Evolutionary conservation across 108 stramenopile genomes (phyloP).

Genomic region (Aurantiochytrium sp.): DNA sequence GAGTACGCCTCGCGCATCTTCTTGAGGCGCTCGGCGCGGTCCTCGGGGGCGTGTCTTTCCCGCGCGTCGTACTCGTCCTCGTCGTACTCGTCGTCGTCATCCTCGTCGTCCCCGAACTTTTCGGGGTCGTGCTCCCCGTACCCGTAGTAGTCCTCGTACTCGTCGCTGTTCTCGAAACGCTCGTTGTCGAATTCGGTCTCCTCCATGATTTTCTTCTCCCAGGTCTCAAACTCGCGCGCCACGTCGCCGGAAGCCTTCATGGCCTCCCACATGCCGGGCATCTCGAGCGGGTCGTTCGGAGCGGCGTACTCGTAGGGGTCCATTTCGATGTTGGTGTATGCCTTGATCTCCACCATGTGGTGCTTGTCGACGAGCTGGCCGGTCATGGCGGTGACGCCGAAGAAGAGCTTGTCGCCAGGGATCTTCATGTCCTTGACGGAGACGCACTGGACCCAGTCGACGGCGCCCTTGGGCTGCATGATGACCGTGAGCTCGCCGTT

Average conservation of each 20-base stretch:
- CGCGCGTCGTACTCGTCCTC: neutral
- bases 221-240: neutral
- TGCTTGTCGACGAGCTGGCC: conserved; percentile 28
- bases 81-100: neutral
- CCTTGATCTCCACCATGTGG: conserved; percentile 32
- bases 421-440: neutral
- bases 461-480: conserved; percentile 15
- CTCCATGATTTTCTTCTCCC: conserved; percentile 18
- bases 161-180: neutral
- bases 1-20: neutral
- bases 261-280: conserved; percentile 30
- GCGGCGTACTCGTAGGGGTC: conserved; percentile 25
- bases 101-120: neutral
- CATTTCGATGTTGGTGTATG: neutral
- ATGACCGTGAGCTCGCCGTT: neutral
- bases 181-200: neutral
- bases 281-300: neutral
- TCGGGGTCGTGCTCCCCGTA: neutral
- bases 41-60: neutral
- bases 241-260: neutral
- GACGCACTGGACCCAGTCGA: conserved; percentile 5
- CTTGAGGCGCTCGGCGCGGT: neutral
- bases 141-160: conserved; percentile 1
- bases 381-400: conserved; percentile 9
- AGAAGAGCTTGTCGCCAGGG: neutral